These are phyloP conservation scores for Aspergillus hiratsukae DNA, from an alignment of 2,329 filamentous ascomycete genomes.

Conservation along the genomic window DNA sequence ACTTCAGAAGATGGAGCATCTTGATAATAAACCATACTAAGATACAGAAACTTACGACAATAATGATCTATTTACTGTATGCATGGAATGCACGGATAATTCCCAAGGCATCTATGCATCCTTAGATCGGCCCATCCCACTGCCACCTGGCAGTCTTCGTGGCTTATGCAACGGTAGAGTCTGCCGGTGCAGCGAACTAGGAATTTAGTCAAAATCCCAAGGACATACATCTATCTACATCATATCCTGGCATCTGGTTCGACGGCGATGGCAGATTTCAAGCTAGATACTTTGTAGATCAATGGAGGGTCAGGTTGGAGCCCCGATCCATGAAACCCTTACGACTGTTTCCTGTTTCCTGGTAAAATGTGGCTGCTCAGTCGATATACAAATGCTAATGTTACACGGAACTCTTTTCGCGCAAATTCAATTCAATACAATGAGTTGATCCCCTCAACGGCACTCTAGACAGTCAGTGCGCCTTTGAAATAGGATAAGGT, in stretches of 20 bases:
- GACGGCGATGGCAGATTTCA: not conserved
- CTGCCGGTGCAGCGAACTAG: not conserved
- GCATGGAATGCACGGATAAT: not conserved
- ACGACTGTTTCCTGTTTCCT: not conserved
- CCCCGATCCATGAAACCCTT: not conserved
- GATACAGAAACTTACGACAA: not conserved
- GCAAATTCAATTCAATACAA: not conserved
- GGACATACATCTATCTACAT: not conserved
- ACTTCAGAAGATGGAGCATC: not conserved
- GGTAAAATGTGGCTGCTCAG: not conserved
- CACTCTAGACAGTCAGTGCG: not conserved
- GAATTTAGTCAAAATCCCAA: not conserved
- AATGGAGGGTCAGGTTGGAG: not conserved
- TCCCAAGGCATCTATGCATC: constrained; percentile 7
- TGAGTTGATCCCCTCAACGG: not conserved
- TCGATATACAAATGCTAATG: not conserved
- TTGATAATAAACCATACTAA: not conserved
- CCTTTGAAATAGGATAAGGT: not conserved
- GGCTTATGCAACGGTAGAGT: not conserved
- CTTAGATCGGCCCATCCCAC: not conserved
- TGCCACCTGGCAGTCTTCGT: not conserved
- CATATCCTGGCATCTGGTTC: not conserved
- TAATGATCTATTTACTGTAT: not conserved
- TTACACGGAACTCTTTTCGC: not conserved
- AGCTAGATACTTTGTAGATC: not conserved